Conservation (phyloP, 306 rosid genomes). For the Gynostemma pentaphyllum region DNA sequence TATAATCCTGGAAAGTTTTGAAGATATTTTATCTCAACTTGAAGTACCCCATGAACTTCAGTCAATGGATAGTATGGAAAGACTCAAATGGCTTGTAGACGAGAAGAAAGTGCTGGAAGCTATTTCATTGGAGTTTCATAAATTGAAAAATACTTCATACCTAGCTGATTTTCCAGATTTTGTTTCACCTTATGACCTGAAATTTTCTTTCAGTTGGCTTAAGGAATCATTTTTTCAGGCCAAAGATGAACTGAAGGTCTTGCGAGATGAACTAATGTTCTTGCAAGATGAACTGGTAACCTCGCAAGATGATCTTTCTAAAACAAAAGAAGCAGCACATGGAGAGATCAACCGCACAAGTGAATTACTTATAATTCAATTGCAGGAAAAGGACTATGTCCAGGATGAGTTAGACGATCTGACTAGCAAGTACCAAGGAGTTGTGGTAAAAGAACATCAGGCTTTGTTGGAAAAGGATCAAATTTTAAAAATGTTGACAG, state of each 20-base stretch:
- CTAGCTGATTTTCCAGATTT: constrained; percentile 50
- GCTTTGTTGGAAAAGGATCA: constrained; percentile 46
- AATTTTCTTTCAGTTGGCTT: constrained; percentile 63
- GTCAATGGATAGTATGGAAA: constrained; percentile 45
- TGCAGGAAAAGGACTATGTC: constrained; percentile 58
- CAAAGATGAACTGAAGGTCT: constrained; percentile 23
- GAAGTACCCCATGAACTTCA: constrained; percentile 36
- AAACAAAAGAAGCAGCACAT: constrained; percentile 42
- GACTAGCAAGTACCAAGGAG: constrained; percentile 33
- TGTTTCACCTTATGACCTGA: constrained; percentile 52
- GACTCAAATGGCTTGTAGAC: constrained; percentile 56
- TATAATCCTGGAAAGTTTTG: constrained; percentile 32
- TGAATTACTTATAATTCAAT: constrained; percentile 41
- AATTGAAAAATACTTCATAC: constrained; percentile 42
- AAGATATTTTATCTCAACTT: constrained; percentile 46
- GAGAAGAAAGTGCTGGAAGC: constrained; percentile 48
- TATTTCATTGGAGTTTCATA: constrained; percentile 41
- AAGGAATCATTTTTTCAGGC: constrained; percentile 46
- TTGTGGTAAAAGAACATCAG: constrained; percentile 38
- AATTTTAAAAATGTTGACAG: constrained; percentile 47
- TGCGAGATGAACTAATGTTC: constrained; percentile 54
- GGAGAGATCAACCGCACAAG: constrained; percentile 44
- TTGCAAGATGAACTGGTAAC: constrained; percentile 21
- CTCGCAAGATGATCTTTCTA: constrained; percentile 45
- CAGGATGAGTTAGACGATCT: constrained; percentile 54